Evolutionary conservation across 345 rosid species (phyloP).

Genomic region (Lepidium aucheri): DNA sequence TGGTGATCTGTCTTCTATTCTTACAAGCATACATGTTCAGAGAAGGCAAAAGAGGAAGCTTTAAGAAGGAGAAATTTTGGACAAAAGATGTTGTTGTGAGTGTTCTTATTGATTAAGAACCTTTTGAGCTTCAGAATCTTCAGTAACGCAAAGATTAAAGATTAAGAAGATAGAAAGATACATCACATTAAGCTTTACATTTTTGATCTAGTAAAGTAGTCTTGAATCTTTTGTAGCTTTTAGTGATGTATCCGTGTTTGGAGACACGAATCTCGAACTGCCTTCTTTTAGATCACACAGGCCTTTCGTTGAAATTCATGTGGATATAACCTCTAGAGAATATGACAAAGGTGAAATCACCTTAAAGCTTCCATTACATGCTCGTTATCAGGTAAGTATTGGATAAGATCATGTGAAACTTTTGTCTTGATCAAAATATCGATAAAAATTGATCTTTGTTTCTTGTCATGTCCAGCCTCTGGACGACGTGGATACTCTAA

Average conservation of each 20-base stretch:
- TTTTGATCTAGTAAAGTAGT: background rate
- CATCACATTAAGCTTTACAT: background rate
- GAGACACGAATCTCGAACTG: constrained; percentile 81
- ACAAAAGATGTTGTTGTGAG: too few species aligned
- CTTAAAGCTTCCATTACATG: constrained; percentile 67
- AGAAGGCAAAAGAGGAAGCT: constrained; percentile 80
- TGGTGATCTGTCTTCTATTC: constrained; percentile 55
- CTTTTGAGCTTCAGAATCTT: constrained; percentile 79
- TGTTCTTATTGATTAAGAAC: too few species aligned
- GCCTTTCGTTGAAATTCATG: constrained; percentile 71
- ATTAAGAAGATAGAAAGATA: background rate
- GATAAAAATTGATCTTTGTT: too few species aligned
- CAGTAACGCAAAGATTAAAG: constrained; percentile 40
- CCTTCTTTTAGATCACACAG: constrained; percentile 67
- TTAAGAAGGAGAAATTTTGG: constrained; percentile 75
- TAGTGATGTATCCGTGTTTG: constrained; percentile 51
- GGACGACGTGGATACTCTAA: constrained; percentile 55
- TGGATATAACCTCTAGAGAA: constrained; percentile 25
- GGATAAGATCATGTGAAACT: background rate
- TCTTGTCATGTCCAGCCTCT: background rate
- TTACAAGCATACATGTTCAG: too few species aligned
- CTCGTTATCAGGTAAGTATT: constrained; percentile 53
- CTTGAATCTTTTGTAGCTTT: constrained; percentile 37
- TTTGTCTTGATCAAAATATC: too few species aligned
- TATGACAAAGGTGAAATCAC: constrained; percentile 36